Conservation (phyloP, 2,329 filamentous ascomycete genomes). For the Neofusicoccum laricinum region DNA sequence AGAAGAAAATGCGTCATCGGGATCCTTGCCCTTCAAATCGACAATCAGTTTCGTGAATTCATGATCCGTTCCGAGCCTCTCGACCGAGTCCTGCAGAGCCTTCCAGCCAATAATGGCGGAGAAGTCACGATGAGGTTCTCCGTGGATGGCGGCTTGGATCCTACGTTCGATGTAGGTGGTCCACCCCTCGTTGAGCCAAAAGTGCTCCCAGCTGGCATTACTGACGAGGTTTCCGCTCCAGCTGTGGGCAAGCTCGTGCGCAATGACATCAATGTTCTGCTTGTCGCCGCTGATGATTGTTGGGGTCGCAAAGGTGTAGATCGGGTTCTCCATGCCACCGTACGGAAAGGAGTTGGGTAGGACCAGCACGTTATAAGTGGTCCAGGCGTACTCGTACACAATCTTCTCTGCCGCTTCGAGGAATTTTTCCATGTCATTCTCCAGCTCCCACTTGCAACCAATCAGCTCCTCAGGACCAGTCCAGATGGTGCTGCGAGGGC, state of each 20-base stretch:
- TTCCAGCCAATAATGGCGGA: slow-evolving; percentile 97
- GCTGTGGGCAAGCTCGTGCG: slow-evolving; percentile 72
- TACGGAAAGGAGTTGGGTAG: slow-evolving; percentile 71
- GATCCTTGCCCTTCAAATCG: slow-evolving; percentile 84
- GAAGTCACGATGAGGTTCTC: slow-evolving; percentile 84
- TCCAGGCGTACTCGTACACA: slow-evolving; percentile 83
- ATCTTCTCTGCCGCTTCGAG: slow-evolving; percentile 78
- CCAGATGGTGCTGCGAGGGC: slow-evolving; percentile 78
- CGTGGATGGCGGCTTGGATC: slow-evolving; percentile 73
- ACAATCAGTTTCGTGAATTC: slow-evolving; percentile 91
- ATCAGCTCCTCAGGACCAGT: slow-evolving; percentile 84
- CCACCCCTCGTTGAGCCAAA: slow-evolving; percentile 75
- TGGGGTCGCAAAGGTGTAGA: slow-evolving; percentile 93
- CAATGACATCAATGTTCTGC: slow-evolving; percentile 94
- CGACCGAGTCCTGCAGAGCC: slow-evolving; percentile 74
- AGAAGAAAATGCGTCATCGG: slow-evolving; percentile 90
- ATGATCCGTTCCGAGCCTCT: slow-evolving; percentile 76
- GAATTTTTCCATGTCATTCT: slow-evolving; percentile 87
- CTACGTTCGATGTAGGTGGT: slow-evolving; percentile 91
- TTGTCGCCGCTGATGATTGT: slow-evolving; percentile 81
- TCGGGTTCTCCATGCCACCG: slow-evolving; percentile 79
- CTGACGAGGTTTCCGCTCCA: slow-evolving; percentile 89
- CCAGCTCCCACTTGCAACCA: slow-evolving; percentile 85
- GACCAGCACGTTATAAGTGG: slow-evolving; percentile 89
- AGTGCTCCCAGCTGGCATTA: slow-evolving; percentile 79